These are phyloP conservation scores for Chrysoporthe cubensis DNA, from an alignment of 2,329 filamentous ascomycete species.

Conservation along the genomic window DNA sequence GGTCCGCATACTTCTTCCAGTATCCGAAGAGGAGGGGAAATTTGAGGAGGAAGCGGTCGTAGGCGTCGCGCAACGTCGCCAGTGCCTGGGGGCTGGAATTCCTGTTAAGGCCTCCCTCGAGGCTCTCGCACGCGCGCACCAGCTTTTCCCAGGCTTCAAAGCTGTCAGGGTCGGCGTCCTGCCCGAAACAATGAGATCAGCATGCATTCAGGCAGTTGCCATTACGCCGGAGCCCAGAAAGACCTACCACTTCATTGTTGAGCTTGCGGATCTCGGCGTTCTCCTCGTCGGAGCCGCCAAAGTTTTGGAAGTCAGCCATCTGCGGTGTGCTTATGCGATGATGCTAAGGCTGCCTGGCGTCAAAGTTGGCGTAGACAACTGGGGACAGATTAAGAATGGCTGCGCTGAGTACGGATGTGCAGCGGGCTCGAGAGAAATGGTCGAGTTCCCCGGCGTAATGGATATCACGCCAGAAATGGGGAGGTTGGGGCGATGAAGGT, in stretches of 20 bases:
- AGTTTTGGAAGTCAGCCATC: constrained; percentile 74
- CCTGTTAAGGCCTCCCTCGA: constrained; percentile 92
- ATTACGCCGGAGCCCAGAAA: background rate
- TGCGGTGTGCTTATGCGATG: constrained; percentile 27
- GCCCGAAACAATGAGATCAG: constrained; percentile 22
- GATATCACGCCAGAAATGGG: constrained; percentile 7
- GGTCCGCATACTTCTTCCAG: constrained; percentile 99
- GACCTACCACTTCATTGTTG: constrained; percentile 74
- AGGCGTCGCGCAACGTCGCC: constrained; percentile 81
- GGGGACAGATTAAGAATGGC: background rate
- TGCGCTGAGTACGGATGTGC: background rate
- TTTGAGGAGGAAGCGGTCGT: constrained; percentile 91
- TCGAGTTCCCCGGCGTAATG: constrained; percentile 5
- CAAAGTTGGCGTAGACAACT: background rate
- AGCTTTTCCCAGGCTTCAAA: constrained; percentile 96
- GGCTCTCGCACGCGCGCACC: constrained; percentile 76
- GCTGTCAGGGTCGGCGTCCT: constrained; percentile 78
- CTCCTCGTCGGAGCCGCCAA: constrained; percentile 77
- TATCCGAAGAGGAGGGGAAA: constrained; percentile 97
- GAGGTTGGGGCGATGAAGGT: background rate
- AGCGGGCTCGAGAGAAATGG: background rate
- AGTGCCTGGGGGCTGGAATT: constrained; percentile 96
- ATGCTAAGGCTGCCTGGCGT: constrained; percentile 16
- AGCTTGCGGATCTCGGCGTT: constrained; percentile 81
- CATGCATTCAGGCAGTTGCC: background rate